A percentile compares a stretch with the other conserved stretches of the same genome.
phyloP scores from a whole-genome alignment of 2,329 filamentous ascomycete species.

The Diaporthe batatas region DNA sequence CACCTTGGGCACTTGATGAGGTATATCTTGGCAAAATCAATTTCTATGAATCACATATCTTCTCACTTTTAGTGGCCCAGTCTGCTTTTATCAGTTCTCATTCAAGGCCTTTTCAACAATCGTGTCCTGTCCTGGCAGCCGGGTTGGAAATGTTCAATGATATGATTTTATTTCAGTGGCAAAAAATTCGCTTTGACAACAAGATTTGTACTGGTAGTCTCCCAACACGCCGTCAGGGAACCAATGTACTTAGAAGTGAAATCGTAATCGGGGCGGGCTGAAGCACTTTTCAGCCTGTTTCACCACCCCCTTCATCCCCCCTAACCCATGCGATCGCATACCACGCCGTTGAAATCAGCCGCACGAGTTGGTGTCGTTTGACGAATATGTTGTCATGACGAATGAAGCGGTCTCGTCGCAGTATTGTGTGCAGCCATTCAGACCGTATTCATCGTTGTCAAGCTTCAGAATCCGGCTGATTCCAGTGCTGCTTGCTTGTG shows the following conservation, averaged over 20 bases:
- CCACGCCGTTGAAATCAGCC: constrained; percentile 1
- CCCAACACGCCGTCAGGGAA: not conserved
- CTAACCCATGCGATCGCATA: not conserved
- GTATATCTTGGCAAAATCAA: not conserved
- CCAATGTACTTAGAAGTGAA: constrained; percentile 22
- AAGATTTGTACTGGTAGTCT: not conserved
- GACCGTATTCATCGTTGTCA: constrained; percentile 38
- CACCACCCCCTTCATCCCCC: not conserved
- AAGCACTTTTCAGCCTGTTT: not conserved
- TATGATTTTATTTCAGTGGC: not conserved
- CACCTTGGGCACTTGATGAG: not conserved
- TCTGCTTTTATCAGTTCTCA: not conserved
- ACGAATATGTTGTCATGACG: constrained; percentile 35
- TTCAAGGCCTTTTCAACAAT: not conserved
- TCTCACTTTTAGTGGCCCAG: not conserved
- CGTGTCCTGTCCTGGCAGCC: not conserved
- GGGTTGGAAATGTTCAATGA: not conserved
- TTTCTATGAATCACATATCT: not conserved
- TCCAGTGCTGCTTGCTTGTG: constrained; percentile 8
- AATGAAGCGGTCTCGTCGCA: constrained; percentile 33
- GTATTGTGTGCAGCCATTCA: constrained; percentile 41
- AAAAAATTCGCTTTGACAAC: constrained; percentile 24
- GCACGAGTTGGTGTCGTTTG: constrained; percentile 39
- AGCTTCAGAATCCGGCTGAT: constrained; percentile 42
- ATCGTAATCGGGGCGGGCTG: not conserved